A percentile compares a stretch with the other conserved stretches of the same genome.
Evolutionary conservation across 2,329 filamentous ascomycete genomes (phyloP).

Genomic region (Aspergillus chevalieri): DNA sequence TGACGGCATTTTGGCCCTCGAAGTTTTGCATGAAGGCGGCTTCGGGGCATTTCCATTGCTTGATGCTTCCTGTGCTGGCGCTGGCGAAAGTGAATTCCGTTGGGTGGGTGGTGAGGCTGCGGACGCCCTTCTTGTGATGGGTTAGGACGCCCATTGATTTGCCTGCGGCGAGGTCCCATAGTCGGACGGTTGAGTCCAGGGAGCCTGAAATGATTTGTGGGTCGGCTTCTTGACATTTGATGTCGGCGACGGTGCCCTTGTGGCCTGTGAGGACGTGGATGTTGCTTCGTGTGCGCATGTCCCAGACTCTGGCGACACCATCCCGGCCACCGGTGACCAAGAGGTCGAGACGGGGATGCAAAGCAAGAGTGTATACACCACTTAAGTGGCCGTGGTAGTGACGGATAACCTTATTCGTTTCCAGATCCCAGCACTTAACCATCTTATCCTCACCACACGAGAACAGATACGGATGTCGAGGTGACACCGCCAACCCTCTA

Average conservation of each 20-base stretch:
- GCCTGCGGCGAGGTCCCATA: slow-evolving; percentile 94
- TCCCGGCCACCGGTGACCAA: slow-evolving; percentile 92
- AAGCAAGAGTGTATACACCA: slow-evolving; percentile 83
- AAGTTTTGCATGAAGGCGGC: slow-evolving; percentile 99
- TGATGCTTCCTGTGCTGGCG: slow-evolving; percentile 87
- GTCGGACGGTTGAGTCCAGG: slow-evolving; percentile 79
- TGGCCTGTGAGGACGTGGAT: slow-evolving; percentile 90
- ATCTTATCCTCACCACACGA: slow-evolving; percentile 99
- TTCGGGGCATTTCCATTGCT: slow-evolving; percentile 98
- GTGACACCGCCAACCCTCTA: slow-evolving; percentile 83
- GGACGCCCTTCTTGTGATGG: slow-evolving; percentile 96
- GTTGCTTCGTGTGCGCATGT: slow-evolving; percentile 94
- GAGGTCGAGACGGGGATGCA: slow-evolving; percentile 94
- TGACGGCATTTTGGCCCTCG: slow-evolving; percentile 90
- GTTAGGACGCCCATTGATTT: slow-evolving; percentile 95
- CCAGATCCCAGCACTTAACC: slow-evolving; percentile 99
- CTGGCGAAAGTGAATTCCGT: slow-evolving; percentile 94
- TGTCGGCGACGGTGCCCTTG: slow-evolving; percentile 79
- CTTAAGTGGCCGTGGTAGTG: slow-evolving; percentile 97
- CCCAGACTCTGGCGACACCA: slow-evolving; percentile 92
- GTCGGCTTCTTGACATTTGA: slow-evolving; percentile 92
- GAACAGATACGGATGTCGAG: slow-evolving; percentile 92
- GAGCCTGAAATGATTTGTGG: slow-evolving; percentile 93
- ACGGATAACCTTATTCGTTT: slow-evolving; percentile 98
- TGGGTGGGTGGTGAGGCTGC: slow-evolving; percentile 76